Evolutionary conservation across 805 yeast genomes (phyloP), one percentile per base, ranked within the genome.

Genomic region (Yarrowia sp.): DNA sequence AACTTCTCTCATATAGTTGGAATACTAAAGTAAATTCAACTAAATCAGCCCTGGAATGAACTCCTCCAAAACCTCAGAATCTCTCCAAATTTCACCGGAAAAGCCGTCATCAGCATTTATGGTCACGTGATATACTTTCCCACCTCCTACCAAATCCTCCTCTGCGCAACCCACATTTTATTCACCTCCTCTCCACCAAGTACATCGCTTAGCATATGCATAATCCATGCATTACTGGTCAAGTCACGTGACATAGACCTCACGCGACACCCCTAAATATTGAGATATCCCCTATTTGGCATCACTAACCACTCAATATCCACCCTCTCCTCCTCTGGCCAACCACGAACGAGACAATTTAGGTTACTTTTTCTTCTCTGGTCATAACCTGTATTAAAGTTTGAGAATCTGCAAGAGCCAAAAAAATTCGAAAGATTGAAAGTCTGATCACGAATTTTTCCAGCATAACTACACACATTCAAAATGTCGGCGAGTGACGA

Each of bases 401-500:
- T 51, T 51, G 59, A 33, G 43, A 51, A 35, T 36, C 59, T 51
- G 59, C 59, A 51, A 51, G 59, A 36, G 43, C 35, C 41, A 51
- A 35, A 51, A 51, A 51, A 51, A 51, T 51, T 36, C 10, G 24
- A 51, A 51, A 35, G 59, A n/a, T 36, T 35, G 43, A 51, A 51
- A 51, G 43, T 51, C 41, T 51, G 43, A 51, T 51, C 43, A 26
- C 43, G 43, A 35, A 26, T 51, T 51, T 51, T 36, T 48, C 54
- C 30, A 35, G 59, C 59, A 51, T 51, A 51, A 48, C 54, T 48
- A 48, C 58, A 54, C 58, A 54, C 61, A 36, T 30, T 30, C 36
- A 48, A 4, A 32, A 54, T 54, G 61, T 54, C 61, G 35, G 61
- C 61, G 11, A 54, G 61, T 54, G 61, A 54, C 61, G 61, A 54